Evolutionary conservation across 2,329 filamentous ascomycete species (phyloP), one percentile per base, ranked within the genome.

Genomic region (Xylariaceae sp.): DNA sequence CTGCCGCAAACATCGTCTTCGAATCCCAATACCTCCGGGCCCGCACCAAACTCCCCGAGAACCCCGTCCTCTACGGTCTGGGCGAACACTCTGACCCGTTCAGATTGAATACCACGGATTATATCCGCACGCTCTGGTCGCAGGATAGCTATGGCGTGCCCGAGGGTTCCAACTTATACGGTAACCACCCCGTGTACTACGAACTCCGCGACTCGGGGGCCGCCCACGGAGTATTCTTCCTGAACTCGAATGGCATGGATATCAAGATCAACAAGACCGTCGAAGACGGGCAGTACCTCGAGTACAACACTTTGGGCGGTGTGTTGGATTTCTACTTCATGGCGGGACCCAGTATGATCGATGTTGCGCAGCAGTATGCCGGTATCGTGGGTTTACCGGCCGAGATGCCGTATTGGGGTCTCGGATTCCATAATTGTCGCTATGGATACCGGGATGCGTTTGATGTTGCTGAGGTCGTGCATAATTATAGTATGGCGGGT

Each of bases 241-340:
- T 88, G 64, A 90, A 89, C 72, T 87, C 85, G 10, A 88, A 90
- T 67, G 88, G 84, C 39, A 92, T 92, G 86, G 88, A 92, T 61
- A 79, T 92, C 71, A 87, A 87, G 66, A 85, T 92, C 71, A 82
- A 90, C 70, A 82, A 84, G 63, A 82, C 82, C 1, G 74, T 77
- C 4, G 72, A 78, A 23, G 77, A 80, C 6, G 78, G 82, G 5
- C 85, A 92, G 70, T 90, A 87, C 59, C 80, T 94, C 4, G 88
- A 92, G 73, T 94, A 92, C 75, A 90, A 92, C 71, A 84, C 84
- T 1, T 78, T 93, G 0, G 89, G 90, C 5, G 90, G 90, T 8
- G 81, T 92, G 17, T 70, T 94, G 1, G 90, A 93, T 71, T 82
- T 88, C 55, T 42, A 88, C 69, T 87, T 88, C 68, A 67, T 88